Base-by-base conservation (phyloP, 495 filamentous ascomycete genomes). In the Podospora fimiseda region DNA sequence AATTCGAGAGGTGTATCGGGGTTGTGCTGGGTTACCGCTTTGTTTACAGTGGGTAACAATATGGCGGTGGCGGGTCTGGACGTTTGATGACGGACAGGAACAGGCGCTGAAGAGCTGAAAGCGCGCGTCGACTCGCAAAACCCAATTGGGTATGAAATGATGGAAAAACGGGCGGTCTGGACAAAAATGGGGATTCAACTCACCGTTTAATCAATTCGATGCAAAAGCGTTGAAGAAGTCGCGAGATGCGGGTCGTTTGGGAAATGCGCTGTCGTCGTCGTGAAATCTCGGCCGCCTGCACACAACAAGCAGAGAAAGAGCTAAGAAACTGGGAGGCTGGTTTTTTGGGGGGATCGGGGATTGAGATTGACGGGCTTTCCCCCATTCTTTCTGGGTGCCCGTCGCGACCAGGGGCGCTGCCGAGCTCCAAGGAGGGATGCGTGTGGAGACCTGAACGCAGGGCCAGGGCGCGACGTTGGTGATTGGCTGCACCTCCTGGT, bases 391-490 rank as follows among this genome's bases (percentile, higher is more conserved):
- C 39, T 41, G 8, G 21, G 7, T 27, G 53, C 43, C 48, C 50
- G 48, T 52, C 48, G 54, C 54, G 48, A 47, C 48, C 42, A 48
- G 53, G 37, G 42, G 18, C 42, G 33, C 27, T 33, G 27, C 27
- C 27, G 27, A 33, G 27, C 21, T 18, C 43, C 24, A 27, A 27
- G n/a, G 46, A 53, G 56, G 48, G 50, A 45, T 50, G 50, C 47
- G 58, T 51, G 57, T 59, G 60, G 63, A 18, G 60, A 61, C 59
- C 56, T 59, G 60, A 50, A 50, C 33, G 46, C 41, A 50, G 52
- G 45, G 52, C 56, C 6, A 13, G 9, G n/a, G n/a, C n/a, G n/a
- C 1, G 30, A 22, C 16, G 22, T 2, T 15, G 20, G 46, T 66
- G 58, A 66, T 66, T 66, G 63, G 63, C 33, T 40, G 54, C 45